Evolutionary conservation across 1,284 basidiomycete genomes (phyloP).

Genomic region (Farysia itapuensis): DNA sequence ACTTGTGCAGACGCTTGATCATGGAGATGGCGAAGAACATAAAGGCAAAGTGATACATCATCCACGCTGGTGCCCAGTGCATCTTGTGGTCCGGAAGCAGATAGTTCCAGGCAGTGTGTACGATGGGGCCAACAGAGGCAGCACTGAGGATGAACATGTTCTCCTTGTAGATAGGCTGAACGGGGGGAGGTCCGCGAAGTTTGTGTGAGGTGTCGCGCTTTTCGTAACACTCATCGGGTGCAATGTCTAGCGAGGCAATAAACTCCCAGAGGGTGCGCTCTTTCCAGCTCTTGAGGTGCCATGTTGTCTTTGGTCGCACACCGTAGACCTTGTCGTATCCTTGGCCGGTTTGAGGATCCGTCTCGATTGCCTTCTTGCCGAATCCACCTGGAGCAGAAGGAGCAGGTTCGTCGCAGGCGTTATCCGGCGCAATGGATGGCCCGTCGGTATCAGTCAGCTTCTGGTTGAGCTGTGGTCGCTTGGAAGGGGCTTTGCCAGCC

Average conservation of each 20-base stretch:
- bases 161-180: constrained; percentile 42
- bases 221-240: constrained; percentile 40
- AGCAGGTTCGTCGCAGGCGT: constrained; percentile 50
- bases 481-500: constrained; percentile 20
- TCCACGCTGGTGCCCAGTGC: constrained; percentile 47
- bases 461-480: constrained; percentile 30
- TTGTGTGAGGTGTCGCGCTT: constrained; percentile 22
- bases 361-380: constrained; percentile 46
- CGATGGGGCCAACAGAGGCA: constrained; percentile 29
- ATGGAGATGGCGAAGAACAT: constrained; percentile 42
- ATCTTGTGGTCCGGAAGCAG: constrained; percentile 42
- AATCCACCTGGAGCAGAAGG: constrained; percentile 42
- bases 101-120: constrained; percentile 43
- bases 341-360: constrained; percentile 34
- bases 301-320: constrained; percentile 52
- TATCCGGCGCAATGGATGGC: constrained; percentile 46
- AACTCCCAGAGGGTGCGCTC: constrained; percentile 50
- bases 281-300: constrained; percentile 47
- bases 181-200: constrained; percentile 44
- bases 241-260: constrained; percentile 41
- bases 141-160: constrained; percentile 46
- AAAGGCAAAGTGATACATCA: constrained; percentile 47
- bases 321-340: constrained; percentile 53
- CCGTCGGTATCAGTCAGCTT: constrained; percentile 31
- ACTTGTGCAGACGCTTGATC: constrained; percentile 44